These are phyloP conservation scores for Trichoderma koningiopsis DNA, from an alignment of 2,329 filamentous ascomycete species.

Conservation along the genomic window DNA sequence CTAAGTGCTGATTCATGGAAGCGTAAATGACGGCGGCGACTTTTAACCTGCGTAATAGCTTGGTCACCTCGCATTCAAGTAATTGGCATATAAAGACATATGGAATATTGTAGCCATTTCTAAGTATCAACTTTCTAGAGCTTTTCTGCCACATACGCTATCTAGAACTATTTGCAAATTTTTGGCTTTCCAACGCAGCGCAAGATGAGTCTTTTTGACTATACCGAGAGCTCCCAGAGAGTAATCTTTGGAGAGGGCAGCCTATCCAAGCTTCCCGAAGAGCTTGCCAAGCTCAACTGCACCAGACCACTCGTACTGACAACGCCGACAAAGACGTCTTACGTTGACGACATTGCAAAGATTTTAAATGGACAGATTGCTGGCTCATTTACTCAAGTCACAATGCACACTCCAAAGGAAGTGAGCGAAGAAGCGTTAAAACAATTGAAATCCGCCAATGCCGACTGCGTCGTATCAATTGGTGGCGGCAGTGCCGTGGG, in stretches of 20 bases:
- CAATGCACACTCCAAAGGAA: conserved; percentile 63
- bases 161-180: background rate
- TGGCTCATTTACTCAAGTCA: conserved; percentile 52
- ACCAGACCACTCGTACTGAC: conserved; percentile 56
- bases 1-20: conserved; percentile 16
- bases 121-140: background rate
- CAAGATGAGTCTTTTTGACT: conserved; percentile 10
- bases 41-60: conserved; percentile 1
- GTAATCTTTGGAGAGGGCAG: conserved; percentile 60
- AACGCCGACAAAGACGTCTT: conserved; percentile 42
- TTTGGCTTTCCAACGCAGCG: background rate
- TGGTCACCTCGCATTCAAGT: background rate
- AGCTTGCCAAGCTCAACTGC: conserved; percentile 49
- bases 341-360: background rate
- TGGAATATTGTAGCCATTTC: background rate
- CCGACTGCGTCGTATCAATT: conserved; percentile 50
- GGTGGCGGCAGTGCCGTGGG: conserved; percentile 47
- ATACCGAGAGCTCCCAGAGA: conserved; percentile 12
- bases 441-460: conserved; percentile 46
- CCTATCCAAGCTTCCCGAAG: conserved; percentile 51
- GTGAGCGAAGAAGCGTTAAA: conserved; percentile 60
- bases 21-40: background rate
- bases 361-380: conserved; percentile 15
- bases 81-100: background rate
- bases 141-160: background rate